Base-by-base conservation (phyloP, 495 filamentous ascomycete species). In the Aspergillus funiculosus region DNA sequence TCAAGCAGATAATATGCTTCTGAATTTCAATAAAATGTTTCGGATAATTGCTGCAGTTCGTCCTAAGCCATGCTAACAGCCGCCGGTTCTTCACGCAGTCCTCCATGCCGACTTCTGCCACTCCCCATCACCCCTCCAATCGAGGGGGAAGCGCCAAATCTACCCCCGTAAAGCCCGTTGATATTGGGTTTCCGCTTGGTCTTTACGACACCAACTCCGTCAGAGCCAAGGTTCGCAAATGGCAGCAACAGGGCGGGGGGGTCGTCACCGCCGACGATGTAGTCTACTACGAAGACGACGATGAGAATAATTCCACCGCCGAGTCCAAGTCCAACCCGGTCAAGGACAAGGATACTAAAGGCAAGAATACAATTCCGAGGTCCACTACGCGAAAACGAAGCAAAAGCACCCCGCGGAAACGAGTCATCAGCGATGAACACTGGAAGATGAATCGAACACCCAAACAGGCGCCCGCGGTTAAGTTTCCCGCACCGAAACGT, bases 341-440 rank as follows among this genome's bases (percentile, higher is more conserved):
- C 9, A 67, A 61, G 34, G 55, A 51, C 10, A 69, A 62, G 36
- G 36, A 8, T 0, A 17, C 31, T 15, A 24, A 13, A 6, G 38
- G 22, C 39, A 47, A 39, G 28, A 38, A 41, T 19, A 24, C 17
- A 20, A n/a, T n/a, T n/a, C n/a, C n/a, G n/a, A n/a, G n/a, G n/a
- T n/a, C 20, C 9, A 42, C 30, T 6, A 34, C 43, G 8, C 57
- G 68, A 31, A 61, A 61, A 40, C 62, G 68, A 51, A 75, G 72
- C 50, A 63, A 69, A 37, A 78, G 71, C 53, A 72, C 77, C 14
- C 86, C 86, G 5, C 80, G 81, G 53, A 91, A 88, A 69, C 75
- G 86, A 36, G 81, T 91, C 17, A 74, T 91, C 15, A 89, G 86
- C 53, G 86, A 91, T 63, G 79, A 81, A 28, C 82, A 91, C 51